Percentiles rank a stretch among this genome's conserved stretches.
Evolutionary conservation across 2,329 filamentous ascomycete species (phyloP).

Genomic region (Trichothecium roseum): DNA sequence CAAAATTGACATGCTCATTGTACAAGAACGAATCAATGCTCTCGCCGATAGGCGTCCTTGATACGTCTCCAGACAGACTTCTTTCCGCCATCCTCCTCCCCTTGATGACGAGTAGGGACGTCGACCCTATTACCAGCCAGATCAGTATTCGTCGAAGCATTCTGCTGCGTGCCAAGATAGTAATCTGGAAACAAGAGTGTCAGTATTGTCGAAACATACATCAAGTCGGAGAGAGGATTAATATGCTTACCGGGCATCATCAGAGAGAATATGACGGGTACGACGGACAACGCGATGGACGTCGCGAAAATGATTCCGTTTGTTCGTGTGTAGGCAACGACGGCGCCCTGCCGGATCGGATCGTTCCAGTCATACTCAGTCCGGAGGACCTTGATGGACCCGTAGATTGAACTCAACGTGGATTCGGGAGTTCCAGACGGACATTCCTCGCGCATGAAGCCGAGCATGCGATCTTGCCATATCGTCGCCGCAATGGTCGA

Average conservation of each 20-base stretch:
- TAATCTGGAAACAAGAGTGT: constrained; percentile 30
- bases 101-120: constrained; percentile 7
- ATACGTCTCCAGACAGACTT: too few species aligned
- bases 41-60: too few species aligned
- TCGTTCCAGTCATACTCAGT: constrained; percentile 19
- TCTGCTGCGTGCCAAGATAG: constrained; percentile 23
- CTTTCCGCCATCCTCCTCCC: too few species aligned
- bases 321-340: constrained; percentile 22
- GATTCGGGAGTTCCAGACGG: constrained; percentile 13
- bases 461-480: constrained; percentile 27
- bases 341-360: constrained; percentile 23
- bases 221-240: too few species aligned
- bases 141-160: constrained; percentile 21
- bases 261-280: constrained; percentile 13
- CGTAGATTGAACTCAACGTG: constrained; percentile 18
- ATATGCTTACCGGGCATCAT: too few species aligned
- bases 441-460: constrained; percentile 19
- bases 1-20: too few species aligned
- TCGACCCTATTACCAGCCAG: constrained; percentile 17
- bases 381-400: constrained; percentile 21
- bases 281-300: constrained; percentile 16
- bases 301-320: constrained; percentile 24
- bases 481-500: constrained; percentile 25
- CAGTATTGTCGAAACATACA: constrained; percentile 9
- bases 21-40: too few species aligned